Evolutionary conservation across 2,329 filamentous ascomycete species (phyloP).

Genomic region (Ophiostoma novo-ulmi): DNA sequence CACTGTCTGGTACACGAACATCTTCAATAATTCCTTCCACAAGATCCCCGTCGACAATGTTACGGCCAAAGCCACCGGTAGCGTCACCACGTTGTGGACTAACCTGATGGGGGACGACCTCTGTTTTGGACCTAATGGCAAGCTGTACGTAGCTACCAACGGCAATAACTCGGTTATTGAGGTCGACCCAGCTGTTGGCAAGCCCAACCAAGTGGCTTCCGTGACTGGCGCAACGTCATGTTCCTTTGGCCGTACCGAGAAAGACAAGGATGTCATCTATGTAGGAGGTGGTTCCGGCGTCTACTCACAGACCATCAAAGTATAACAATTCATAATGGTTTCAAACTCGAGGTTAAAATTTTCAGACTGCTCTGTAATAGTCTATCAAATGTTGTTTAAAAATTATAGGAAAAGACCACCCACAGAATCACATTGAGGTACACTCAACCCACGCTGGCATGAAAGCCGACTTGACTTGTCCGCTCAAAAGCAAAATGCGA

Average conservation of each 20-base stretch:
- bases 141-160: background rate
- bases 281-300: constrained; percentile 32
- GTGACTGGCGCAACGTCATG: constrained; percentile 33
- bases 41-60: constrained; percentile 1
- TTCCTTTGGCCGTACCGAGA: constrained; percentile 32
- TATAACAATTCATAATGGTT: background rate
- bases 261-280: constrained; percentile 32
- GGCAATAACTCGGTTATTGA: background rate
- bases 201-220: constrained; percentile 4
- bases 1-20: constrained; percentile 14
- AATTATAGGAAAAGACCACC: background rate
- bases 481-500: background rate
- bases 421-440: background rate
- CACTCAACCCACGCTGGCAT: background rate
- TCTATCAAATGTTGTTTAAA: background rate
- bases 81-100: background rate
- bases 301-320: constrained; percentile 23
- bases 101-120: background rate
- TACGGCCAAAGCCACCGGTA: background rate
- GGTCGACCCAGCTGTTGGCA: background rate
- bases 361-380: background rate
- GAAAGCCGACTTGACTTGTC: too few relatives aligned
- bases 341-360: background rate
- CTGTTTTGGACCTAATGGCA: background rate
- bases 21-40: background rate